A percentile compares a stretch with the other conserved stretches of the same genome.
Conservation (phyloP, 1,139 yeast species). For the Geotrichum histeridarum region DNA sequence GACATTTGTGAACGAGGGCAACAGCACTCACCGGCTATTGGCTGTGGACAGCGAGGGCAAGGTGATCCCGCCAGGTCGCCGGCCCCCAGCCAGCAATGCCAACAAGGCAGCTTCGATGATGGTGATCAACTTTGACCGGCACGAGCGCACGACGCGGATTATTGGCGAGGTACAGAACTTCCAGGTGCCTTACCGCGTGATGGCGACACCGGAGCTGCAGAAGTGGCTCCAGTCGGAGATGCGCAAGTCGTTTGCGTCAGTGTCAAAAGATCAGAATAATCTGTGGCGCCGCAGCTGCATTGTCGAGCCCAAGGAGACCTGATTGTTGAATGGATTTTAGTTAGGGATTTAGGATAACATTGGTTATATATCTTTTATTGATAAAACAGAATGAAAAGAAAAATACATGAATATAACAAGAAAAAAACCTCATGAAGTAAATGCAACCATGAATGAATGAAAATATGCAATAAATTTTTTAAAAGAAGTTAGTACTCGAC, state of each 20-base stretch:
- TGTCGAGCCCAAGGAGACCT: slow-evolving; percentile 33
- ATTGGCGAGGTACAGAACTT: slow-evolving; percentile 74
- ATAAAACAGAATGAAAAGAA: background rate
- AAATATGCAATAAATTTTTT: background rate
- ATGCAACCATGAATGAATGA: too few relatives aligned
- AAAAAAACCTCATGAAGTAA: background rate
- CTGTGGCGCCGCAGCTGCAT: slow-evolving; percentile 39
- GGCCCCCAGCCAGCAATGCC: background rate
- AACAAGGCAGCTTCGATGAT: slow-evolving; percentile 43
- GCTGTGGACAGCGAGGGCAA: slow-evolving; percentile 20
- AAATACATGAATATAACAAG: background rate
- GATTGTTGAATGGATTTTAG: background rate
- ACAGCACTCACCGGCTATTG: slow-evolving; percentile 53
- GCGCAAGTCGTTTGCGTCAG: slow-evolving; percentile 33
- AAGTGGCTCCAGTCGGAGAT: slow-evolving; percentile 37
- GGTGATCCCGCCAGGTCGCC: slow-evolving; percentile 9
- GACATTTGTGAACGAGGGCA: slow-evolving; percentile 85
- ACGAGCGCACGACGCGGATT: slow-evolving; percentile 64
- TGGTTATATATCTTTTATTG: background rate
- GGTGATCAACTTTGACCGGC: slow-evolving; percentile 77
- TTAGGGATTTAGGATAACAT: too few relatives aligned
- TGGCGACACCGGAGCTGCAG: slow-evolving; percentile 30
- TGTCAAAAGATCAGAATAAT: slow-evolving; percentile 33
- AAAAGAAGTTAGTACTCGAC: slow-evolving; percentile 4
- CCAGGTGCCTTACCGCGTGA: slow-evolving; percentile 53